Percentiles rank a stretch among this genome's conserved stretches.
phyloP scores from a whole-genome alignment of 306 rosid species.

The Urtica urens region DNA sequence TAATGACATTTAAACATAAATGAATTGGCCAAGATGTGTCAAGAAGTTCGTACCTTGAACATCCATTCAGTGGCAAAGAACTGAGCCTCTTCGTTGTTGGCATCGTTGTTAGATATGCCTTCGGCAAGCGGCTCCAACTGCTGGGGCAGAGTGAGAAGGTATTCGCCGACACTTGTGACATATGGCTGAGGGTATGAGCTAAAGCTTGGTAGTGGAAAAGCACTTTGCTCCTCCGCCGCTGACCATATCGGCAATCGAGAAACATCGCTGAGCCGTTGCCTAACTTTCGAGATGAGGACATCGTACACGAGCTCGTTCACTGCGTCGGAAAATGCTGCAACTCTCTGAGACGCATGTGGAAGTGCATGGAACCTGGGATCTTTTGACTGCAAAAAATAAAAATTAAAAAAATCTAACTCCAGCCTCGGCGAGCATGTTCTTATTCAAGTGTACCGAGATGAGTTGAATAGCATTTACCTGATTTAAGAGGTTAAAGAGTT shows the following conservation, averaged over 20 bases:
- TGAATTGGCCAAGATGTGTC: too few relatives aligned
- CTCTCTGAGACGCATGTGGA: conserved; percentile 90
- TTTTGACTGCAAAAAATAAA: conserved; percentile 76
- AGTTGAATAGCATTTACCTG: conserved; percentile 42
- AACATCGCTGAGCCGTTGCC: conserved; percentile 84
- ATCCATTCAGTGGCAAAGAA: conserved; percentile 99
- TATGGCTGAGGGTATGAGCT: conserved; percentile 90
- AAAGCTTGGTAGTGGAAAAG: conserved; percentile 77
- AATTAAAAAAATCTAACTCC: too few relatives aligned
- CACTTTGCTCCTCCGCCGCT: conserved; percentile 76
- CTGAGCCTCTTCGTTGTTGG: conserved; percentile 81
- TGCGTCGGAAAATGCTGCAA: conserved; percentile 78
- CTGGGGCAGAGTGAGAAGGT: conserved; percentile 92
- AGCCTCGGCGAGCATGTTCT: too few relatives aligned
- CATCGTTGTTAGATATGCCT: conserved; percentile 71
- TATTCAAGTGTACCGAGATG: conserved; percentile 19
- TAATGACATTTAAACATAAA: too few relatives aligned
- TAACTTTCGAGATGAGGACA: conserved; percentile 96
- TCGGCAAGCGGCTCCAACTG: conserved; percentile 98
- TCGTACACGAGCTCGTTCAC: conserved; percentile 94
- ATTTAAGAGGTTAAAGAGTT: conserved; percentile 80
- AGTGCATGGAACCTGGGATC: conserved; percentile 99
- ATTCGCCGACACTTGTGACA: conserved; percentile 85
- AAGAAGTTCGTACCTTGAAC: conserved; percentile 76
- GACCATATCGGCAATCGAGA: conserved; percentile 87